These are phyloP conservation scores for Mycena capillaripes DNA, from an alignment of 768 basidiomycete genomes.

Conservation along the genomic window DNA sequence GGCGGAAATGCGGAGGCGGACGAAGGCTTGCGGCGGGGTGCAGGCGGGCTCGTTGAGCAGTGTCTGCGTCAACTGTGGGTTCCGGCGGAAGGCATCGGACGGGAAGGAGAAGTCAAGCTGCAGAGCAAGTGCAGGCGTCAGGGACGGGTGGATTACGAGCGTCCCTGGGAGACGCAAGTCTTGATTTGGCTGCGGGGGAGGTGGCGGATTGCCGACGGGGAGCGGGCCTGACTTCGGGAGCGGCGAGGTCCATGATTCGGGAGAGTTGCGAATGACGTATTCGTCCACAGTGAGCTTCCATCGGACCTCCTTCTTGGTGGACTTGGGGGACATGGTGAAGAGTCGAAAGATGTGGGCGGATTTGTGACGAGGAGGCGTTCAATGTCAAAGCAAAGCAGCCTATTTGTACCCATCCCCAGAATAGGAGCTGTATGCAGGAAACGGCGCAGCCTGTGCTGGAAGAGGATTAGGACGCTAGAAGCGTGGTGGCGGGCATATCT, in stretches of 20 bases:
- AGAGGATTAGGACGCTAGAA: too few relatives aligned
- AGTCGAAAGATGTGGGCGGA: not conserved
- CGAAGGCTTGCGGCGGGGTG: not conserved
- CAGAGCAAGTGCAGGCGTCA: slow-evolving; percentile 4
- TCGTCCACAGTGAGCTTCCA: not conserved
- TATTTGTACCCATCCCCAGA: not conserved
- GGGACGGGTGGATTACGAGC: not conserved
- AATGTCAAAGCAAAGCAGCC: not conserved
- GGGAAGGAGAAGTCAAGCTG: slow-evolving; percentile 32
- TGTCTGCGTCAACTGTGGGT: slow-evolving; percentile 10
- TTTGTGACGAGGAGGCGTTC: not conserved
- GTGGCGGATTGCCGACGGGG: not conserved
- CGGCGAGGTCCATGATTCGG: slow-evolving; percentile 6
- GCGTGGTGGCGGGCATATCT: not conserved
- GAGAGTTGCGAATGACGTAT: not conserved
- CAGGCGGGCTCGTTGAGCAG: slow-evolving; percentile 14
- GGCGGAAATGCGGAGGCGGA: slow-evolving; percentile 4
- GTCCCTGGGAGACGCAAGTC: not conserved
- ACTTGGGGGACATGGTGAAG: not conserved
- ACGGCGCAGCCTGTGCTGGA: too few relatives aligned
- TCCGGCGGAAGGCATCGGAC: slow-evolving; percentile 16
- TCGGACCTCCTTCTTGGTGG: not conserved
- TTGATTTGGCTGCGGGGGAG: slow-evolving; percentile 3
- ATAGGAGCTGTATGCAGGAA: not conserved
- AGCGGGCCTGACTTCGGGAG: not conserved